Base-by-base conservation (phyloP, 1,284 basidiomycete genomes). In the Cutaneotrichosporon sp. region DNA sequence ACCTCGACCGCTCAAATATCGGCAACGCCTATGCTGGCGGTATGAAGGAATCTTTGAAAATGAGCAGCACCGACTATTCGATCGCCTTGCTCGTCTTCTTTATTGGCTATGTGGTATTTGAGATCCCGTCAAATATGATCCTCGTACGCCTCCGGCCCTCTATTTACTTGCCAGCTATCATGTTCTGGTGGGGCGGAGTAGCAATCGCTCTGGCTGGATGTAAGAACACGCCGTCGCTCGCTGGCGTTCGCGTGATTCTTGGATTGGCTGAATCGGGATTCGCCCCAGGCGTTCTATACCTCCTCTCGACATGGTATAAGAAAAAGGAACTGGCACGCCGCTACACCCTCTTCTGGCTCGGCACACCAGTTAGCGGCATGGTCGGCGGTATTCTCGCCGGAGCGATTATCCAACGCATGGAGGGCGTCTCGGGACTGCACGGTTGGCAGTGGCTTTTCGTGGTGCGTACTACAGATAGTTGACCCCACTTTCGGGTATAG, bases 351-450 rank as follows among this genome's bases (percentile, higher is more conserved):
- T 72, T 67, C 61, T 70, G 68, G 47, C 53, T 63, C 31, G 61
- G 59, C 42, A 61, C 65, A 18, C 61, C 67, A 42, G 62, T 63
- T 5, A 63, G 67, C 10, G 69, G 69, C 9, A 73, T 72, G 14
- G 65, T 74, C 50, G 72, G 70, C 21, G 70, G 72, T 14, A 56
- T 75, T 14, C 64, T 75, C n/a, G 73, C 71, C 6, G 71, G 67
- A 1, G 71, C 66, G 0, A 69, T 72, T 58, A 70, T 65, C 36
- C 55, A 56, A 40, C 53, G 57, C 11, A 21, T 70, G 34, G 51
- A 66, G 22, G 65, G 65, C 42, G 9, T 34, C 2, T 2, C n/a
- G 0, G 58, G 62, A 16, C 26, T 66, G 34, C 58, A 63, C 32
- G 65, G 65, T 13, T 66, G 65, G 65, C 65, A 66, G 61, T 66